Percentiles rank a stretch among this genome's conserved stretches.
phyloP scores from a whole-genome alignment of 2,329 filamentous ascomycete species.

The Colletotrichum spaethianum region DNA sequence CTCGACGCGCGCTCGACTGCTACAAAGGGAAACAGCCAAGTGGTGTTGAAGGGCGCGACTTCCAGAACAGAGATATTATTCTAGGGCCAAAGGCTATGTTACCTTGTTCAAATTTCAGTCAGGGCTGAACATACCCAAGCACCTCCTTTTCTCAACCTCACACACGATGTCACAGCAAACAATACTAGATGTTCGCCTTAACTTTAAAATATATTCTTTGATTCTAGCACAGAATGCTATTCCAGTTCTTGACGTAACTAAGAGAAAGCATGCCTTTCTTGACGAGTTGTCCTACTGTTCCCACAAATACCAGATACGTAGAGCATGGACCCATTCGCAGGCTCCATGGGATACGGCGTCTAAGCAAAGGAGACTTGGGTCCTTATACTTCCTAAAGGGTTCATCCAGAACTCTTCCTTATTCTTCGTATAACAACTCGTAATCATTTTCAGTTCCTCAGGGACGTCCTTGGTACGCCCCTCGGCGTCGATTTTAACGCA shows the following conservation, averaged over 20 bases:
- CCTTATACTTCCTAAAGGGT: too few relatives aligned
- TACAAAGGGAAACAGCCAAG: neutral
- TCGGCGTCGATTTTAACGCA: too few relatives aligned
- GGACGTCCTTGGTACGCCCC: too few relatives aligned
- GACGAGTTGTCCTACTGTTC: too few relatives aligned
- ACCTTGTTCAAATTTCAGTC: neutral
- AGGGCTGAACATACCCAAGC: neutral
- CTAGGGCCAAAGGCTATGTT: neutral
- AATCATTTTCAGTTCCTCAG: too few relatives aligned
- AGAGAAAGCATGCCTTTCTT: neutral
- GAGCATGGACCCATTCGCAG: too few relatives aligned
- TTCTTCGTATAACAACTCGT: too few relatives aligned
- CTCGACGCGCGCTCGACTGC: too few relatives aligned
- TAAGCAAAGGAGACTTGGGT: too few relatives aligned
- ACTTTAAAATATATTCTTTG: neutral
- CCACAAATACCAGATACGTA: too few relatives aligned
- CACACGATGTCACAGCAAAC: neutral
- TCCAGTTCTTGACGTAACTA: neutral
- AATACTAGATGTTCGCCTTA: neutral
- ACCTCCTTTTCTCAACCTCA: neutral
- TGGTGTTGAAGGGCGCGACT: neutral
- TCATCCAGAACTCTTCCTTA: too few relatives aligned
- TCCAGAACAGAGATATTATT: neutral
- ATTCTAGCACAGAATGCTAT: accelerated
- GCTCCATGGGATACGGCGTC: too few relatives aligned